Conservation (phyloP, 129 eudicot genomes). For the Tagetes patula region DNA sequence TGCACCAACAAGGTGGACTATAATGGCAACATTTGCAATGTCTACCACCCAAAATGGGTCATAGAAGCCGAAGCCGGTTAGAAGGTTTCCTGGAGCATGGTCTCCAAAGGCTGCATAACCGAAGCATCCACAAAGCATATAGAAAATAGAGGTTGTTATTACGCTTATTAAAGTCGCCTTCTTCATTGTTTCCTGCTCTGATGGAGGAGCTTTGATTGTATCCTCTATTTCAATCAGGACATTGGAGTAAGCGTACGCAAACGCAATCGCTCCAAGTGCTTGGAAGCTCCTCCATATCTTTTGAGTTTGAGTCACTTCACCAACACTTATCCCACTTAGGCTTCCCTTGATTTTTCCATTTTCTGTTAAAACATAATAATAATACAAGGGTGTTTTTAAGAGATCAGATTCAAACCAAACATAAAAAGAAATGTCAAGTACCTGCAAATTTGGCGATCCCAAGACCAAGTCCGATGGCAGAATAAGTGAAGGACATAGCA, state of each 20-base stretch:
- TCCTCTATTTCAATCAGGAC: slow-evolving; percentile 65
- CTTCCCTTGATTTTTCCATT: slow-evolving; percentile 57
- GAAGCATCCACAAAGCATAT: slow-evolving; percentile 70
- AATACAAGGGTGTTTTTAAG: background rate
- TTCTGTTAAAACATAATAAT: slow-evolving; percentile 20
- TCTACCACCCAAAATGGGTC: slow-evolving; percentile 71
- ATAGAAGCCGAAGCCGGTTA: slow-evolving; percentile 66
- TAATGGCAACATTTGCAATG: slow-evolving; percentile 64
- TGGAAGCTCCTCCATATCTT: slow-evolving; percentile 65
- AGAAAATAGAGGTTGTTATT: slow-evolving; percentile 47
- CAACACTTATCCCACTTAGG: slow-evolving; percentile 56
- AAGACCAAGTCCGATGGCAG: slow-evolving; percentile 60
- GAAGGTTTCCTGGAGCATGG: slow-evolving; percentile 67
- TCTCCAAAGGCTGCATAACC: slow-evolving; percentile 75
- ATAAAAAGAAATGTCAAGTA: background rate
- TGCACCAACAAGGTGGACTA: slow-evolving; percentile 68
- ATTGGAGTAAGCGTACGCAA: slow-evolving; percentile 58
- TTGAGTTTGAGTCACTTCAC: slow-evolving; percentile 49
- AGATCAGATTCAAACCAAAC: no score
- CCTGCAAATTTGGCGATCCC: slow-evolving; percentile 58
- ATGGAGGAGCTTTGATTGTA: slow-evolving; percentile 58
- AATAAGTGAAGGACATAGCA: slow-evolving; percentile 64
- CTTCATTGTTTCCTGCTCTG: slow-evolving; percentile 60
- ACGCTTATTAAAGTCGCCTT: slow-evolving; percentile 54
- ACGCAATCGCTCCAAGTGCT: slow-evolving; percentile 65